Conservation (phyloP, 2,329 filamentous ascomycete species). For the Fonsecaea pedrosoi region DNA sequence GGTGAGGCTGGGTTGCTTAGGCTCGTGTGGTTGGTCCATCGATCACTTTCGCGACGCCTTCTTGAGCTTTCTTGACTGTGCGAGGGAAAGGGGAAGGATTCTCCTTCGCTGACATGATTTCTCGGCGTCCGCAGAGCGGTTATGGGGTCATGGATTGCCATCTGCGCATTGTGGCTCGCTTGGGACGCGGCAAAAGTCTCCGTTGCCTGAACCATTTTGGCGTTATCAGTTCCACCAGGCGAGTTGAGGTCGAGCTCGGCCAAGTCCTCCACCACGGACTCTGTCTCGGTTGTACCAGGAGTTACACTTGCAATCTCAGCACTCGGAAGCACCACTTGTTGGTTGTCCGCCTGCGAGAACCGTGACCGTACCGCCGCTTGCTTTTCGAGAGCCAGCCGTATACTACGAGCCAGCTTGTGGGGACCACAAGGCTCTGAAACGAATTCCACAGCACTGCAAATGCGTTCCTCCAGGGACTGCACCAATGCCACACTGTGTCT, state of each 20-base stretch:
- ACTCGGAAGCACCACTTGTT: neutral
- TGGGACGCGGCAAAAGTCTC: slow-evolving; percentile 34
- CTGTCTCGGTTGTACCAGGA: neutral
- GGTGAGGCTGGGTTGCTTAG: slow-evolving; percentile 19
- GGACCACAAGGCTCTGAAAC: slow-evolving; percentile 32
- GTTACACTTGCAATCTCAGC: neutral
- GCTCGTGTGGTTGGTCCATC: neutral
- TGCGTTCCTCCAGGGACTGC: slow-evolving; percentile 25
- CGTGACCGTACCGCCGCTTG: slow-evolving; percentile 11
- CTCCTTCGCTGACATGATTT: slow-evolving; percentile 25
- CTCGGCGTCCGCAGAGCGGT: slow-evolving; percentile 22
- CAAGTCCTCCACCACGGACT: slow-evolving; percentile 13
- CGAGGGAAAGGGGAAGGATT: slow-evolving; percentile 27
- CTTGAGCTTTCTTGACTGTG: slow-evolving; percentile 22
- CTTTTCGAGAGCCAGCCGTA: slow-evolving; percentile 28
- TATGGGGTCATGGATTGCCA: slow-evolving; percentile 33
- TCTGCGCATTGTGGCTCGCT: slow-evolving; percentile 30
- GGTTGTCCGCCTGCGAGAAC: neutral
- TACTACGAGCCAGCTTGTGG: slow-evolving; percentile 30
- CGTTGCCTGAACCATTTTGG: slow-evolving; percentile 31
- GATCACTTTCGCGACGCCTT: slow-evolving; percentile 24
- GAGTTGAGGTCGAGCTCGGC: slow-evolving; percentile 31
- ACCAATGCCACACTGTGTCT: slow-evolving; percentile 29
- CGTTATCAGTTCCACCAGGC: slow-evolving; percentile 17
- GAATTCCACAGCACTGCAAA: slow-evolving; percentile 30